Percentiles rank a stretch among this genome's conserved stretches.
These are phyloP conservation scores for Apiospora saccharicola DNA, from an alignment of 2,329 filamentous ascomycete species.

Conservation along the genomic window DNA sequence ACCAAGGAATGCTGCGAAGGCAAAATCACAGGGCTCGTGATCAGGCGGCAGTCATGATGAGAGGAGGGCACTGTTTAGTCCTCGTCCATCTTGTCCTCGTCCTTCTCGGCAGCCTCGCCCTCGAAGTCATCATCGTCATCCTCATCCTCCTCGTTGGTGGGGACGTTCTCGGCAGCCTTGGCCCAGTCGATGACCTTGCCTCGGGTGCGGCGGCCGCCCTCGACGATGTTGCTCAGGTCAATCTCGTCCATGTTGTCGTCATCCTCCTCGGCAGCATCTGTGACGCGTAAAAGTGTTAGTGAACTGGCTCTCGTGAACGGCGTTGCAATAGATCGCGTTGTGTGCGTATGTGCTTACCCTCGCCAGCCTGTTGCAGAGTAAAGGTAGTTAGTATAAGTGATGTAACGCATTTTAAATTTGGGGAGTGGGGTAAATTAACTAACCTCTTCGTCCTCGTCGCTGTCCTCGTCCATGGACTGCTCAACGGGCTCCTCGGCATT, in stretches of 20 bases:
- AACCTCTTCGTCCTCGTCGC: conserved; percentile 74
- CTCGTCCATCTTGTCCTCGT: conserved; percentile 78
- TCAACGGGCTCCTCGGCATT: conserved; percentile 61
- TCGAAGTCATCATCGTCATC: conserved; percentile 74
- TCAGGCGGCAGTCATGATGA: neutral
- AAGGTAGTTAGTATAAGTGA: conserved; percentile 10
- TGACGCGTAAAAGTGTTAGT: conserved; percentile 38
- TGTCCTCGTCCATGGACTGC: conserved; percentile 76
- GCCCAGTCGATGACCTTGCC: conserved; percentile 93
- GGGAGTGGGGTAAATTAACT: conserved; percentile 35
- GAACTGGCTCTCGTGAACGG: conserved; percentile 24
- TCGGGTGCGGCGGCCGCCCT: conserved; percentile 81
- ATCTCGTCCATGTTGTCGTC: conserved; percentile 91
- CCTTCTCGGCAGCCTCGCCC: conserved; percentile 66
- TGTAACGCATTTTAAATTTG: conserved; percentile 27
- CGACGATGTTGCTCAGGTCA: conserved; percentile 86
- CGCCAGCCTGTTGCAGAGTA: neutral
- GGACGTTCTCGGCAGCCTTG: conserved; percentile 83
- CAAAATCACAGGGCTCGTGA: conserved; percentile 1
- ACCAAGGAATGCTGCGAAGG: conserved; percentile 2
- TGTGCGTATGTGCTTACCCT: conserved; percentile 20
- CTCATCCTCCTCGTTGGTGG: conserved; percentile 77
- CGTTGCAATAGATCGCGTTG: neutral
- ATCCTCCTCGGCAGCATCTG: conserved; percentile 72
- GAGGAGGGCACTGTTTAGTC: conserved; percentile 19